Base-by-base conservation (phyloP, 306 rosid species). In the Elaeagnus macrophylla region DNA sequence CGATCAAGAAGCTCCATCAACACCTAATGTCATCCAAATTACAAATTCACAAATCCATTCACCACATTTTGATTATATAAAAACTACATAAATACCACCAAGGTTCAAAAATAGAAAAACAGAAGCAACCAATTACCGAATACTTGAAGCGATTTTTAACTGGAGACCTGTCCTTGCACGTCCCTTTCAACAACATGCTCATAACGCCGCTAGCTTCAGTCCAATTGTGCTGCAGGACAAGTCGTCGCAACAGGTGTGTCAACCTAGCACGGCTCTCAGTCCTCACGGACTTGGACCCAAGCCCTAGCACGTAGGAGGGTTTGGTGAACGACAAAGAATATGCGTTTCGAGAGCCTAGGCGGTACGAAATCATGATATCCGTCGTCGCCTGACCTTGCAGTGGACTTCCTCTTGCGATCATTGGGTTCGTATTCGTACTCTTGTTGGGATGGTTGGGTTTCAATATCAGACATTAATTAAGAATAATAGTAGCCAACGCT, bases 151-250 rank as follows among this genome's bases (percentile, higher is more conserved):
- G 81, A 38, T 83, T 86, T n/a, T 46, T 72, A 6, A 19, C 5
- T 12, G 81, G 80, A 39, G 81, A 69, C 18, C 6, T 51, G 25
- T 83, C 84, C 17, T 71, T 71, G 41, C 67, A n/a, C 0, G 88
- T 80, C 43, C 71, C 83, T 48, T 74, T 64, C 54, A 83, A 15
- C 58, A 83, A 72, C 51, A 69, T 72, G 67, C 86, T 81, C 40
- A 86, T 73, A 36, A 79, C 94, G 11, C 88, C 88, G 35, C 83
- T 65, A 48, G 85, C 94, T 38, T 67, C 79, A 5, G 50, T 72
- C 97, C 91, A 90, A 3, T 74, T 60, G 6, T 72, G 88, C 39
- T 60, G 83, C 44, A 41, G 77, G 42, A 74, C 17, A 3, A 86
- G 79, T 48, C 68, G 64, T 17, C 53, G 73, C 39, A 90, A 56